Percentiles rank a stretch among this genome's conserved stretches.
Conservation (phyloP, 148 eudicot genomes). For the Nepenthes mirabilis region DNA sequence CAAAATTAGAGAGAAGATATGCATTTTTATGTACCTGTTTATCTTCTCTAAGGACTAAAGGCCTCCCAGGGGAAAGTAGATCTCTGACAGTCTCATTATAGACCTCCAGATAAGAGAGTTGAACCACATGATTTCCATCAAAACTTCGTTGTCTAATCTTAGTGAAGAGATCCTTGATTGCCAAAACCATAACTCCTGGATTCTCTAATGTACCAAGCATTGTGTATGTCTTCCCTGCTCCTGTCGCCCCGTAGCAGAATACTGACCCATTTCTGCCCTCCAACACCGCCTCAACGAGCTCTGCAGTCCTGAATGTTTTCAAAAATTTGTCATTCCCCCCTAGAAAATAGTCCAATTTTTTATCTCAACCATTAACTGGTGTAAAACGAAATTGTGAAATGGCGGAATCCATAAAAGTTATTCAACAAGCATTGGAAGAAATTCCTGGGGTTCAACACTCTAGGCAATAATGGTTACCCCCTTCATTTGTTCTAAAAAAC, state of each 20-base stretch:
- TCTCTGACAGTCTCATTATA: constrained; percentile 90
- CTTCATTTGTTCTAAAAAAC: no score
- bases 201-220: constrained; percentile 74
- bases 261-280: constrained; percentile 85
- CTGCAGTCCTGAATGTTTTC: constrained; percentile 61
- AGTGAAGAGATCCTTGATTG: constrained; percentile 74
- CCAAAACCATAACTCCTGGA: constrained; percentile 89
- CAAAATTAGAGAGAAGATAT: no score
- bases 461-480: no score
- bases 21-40: constrained; percentile 40
- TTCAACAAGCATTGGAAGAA: no score
- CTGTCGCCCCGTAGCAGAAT: constrained; percentile 87
- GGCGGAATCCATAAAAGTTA: no score
- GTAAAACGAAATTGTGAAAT: no score
- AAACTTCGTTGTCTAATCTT: constrained; percentile 70
- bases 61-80: constrained; percentile 86
- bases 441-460: no score
- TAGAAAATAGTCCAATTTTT: no score
- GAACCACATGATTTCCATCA: constrained; percentile 79
- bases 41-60: constrained; percentile 78
- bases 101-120: constrained; percentile 79
- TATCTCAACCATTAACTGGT: no score
- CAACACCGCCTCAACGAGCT: constrained; percentile 74
- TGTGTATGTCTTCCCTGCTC: constrained; percentile 87
- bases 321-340: neutral